Evolutionary conservation across 2,329 filamentous ascomycete genomes (phyloP).

Genomic region (Penicillium glabrum): DNA sequence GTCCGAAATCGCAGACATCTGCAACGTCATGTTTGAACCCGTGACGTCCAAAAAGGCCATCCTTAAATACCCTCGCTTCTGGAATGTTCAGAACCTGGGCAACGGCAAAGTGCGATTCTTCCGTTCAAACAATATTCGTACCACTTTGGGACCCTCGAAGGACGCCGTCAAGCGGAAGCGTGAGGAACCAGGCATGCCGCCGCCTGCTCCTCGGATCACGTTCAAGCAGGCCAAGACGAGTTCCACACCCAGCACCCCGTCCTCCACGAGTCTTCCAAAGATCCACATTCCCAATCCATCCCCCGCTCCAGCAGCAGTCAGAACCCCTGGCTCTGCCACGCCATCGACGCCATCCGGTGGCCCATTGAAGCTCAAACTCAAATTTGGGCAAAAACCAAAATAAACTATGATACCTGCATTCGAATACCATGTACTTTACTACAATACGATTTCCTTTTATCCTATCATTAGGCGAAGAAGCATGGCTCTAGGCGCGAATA

Average conservation of each 20-base stretch:
- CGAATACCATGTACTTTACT: slow-evolving; percentile 18
- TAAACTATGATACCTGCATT: slow-evolving; percentile 13
- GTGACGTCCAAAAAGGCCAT: slow-evolving; percentile 50
- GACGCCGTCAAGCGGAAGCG: slow-evolving; percentile 40
- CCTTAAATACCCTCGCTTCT: slow-evolving; percentile 58
- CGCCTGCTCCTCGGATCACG: slow-evolving; percentile 40
- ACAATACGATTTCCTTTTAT: slow-evolving; percentile 14
- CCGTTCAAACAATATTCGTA: slow-evolving; percentile 39
- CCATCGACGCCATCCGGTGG: slow-evolving; percentile 33
- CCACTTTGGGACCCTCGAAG: slow-evolving; percentile 33
- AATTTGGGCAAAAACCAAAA: slow-evolving; percentile 36
- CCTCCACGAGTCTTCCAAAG: slow-evolving; percentile 29
- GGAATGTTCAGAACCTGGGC: slow-evolving; percentile 54
- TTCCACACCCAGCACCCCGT: slow-evolving; percentile 23
- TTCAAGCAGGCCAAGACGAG: slow-evolving; percentile 43
- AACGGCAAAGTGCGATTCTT: slow-evolving; percentile 47
- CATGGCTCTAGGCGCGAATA: slow-evolving; percentile 17
- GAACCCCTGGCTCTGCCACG: slow-evolving; percentile 28
- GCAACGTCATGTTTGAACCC: slow-evolving; percentile 56
- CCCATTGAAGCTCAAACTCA: slow-evolving; percentile 45
- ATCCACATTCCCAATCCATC: slow-evolving; percentile 35
- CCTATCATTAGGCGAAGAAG: background rate
- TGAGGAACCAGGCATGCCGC: slow-evolving; percentile 36
- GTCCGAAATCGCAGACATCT: slow-evolving; percentile 58
- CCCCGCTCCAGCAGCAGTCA: slow-evolving; percentile 28